Conservation (phyloP, 805 yeast species). For the Naumovozyma castellii region DNA sequence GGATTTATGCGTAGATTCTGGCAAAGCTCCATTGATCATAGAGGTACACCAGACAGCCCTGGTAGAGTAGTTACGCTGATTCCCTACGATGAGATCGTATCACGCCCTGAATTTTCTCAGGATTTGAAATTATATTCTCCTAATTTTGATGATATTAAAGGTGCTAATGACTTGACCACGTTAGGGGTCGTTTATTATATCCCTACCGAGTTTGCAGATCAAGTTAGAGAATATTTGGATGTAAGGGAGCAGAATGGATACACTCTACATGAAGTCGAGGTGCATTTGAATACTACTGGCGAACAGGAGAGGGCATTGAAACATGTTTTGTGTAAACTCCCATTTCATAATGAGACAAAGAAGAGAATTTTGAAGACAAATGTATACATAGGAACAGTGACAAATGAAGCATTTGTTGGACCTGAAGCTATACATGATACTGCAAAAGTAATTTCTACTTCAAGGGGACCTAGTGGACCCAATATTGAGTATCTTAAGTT, state of each 20-base stretch:
- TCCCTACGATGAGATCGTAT: slow-evolving; percentile 44
- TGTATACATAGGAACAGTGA: slow-evolving; percentile 77
- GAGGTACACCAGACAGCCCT: slow-evolving; percentile 80
- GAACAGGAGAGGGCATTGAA: slow-evolving; percentile 20
- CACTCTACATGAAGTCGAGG: slow-evolving; percentile 55
- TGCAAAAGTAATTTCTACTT: slow-evolving; percentile 46
- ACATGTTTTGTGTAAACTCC: slow-evolving; percentile 22
- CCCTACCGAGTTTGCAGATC: slow-evolving; percentile 48
- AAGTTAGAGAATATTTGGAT: slow-evolving; percentile 63
- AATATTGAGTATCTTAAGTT: slow-evolving; percentile 61
- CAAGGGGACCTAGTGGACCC: slow-evolving; percentile 74
- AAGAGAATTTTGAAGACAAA: slow-evolving; percentile 41
- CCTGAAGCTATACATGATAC: slow-evolving; percentile 57
- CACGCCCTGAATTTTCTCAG: slow-evolving; percentile 32
- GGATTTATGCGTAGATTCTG: slow-evolving; percentile 81
- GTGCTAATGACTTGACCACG: slow-evolving; percentile 40
- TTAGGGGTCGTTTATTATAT: slow-evolving; percentile 84
- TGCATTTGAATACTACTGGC: slow-evolving; percentile 35
- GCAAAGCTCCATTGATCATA: slow-evolving; percentile 84
- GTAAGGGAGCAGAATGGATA: slow-evolving; percentile 87
- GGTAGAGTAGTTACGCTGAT: slow-evolving; percentile 85
- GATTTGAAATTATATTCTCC: slow-evolving; percentile 30
- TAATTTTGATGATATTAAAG: slow-evolving; percentile 5
- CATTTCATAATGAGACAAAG: slow-evolving; percentile 29
- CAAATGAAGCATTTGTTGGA: slow-evolving; percentile 76